Evolutionary conservation across 805 yeast genomes (phyloP).

Genomic region (Candida caryicola): DNA sequence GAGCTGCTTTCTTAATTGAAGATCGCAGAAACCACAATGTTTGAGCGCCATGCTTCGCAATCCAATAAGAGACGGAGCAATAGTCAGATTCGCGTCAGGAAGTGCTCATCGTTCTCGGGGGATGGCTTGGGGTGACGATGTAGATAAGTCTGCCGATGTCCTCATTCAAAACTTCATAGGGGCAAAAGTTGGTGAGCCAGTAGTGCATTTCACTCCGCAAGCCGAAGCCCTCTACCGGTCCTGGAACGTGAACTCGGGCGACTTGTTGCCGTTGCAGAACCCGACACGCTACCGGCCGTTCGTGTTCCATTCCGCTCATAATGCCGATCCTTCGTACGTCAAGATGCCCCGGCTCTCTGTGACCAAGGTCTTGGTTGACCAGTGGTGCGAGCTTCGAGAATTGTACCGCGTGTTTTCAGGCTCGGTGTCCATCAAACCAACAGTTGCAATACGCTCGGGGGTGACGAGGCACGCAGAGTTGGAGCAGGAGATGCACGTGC

Average conservation of each 20-base stretch:
- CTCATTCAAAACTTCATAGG: too few species aligned
- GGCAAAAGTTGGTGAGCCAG: too few species aligned
- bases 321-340: conserved; percentile 22
- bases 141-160: too few species aligned
- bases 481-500: conserved; percentile 47
- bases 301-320: conserved; percentile 22
- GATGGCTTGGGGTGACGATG: too few species aligned
- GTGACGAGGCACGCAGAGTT: conserved; percentile 43
- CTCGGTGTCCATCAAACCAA: conserved; percentile 26
- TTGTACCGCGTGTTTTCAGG: conserved; percentile 53
- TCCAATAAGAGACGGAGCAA: neutral
- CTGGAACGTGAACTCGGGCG: conserved; percentile 4
- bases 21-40: too few species aligned
- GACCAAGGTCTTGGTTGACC: conserved; percentile 53
- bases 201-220: neutral
- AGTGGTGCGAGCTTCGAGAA: conserved; percentile 68
- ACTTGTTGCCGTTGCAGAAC: conserved; percentile 5
- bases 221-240: neutral
- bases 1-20: too few species aligned
- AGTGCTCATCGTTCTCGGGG: too few species aligned
- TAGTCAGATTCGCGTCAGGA: neutral
- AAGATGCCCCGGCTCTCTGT: conserved; percentile 48
- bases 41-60: neutral
- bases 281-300: conserved; percentile 17
- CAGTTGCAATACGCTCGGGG: conserved; percentile 48